Evolutionary conservation across 768 basidiomycete species (phyloP).

Genomic region (Sistotremastrum suecicum): DNA sequence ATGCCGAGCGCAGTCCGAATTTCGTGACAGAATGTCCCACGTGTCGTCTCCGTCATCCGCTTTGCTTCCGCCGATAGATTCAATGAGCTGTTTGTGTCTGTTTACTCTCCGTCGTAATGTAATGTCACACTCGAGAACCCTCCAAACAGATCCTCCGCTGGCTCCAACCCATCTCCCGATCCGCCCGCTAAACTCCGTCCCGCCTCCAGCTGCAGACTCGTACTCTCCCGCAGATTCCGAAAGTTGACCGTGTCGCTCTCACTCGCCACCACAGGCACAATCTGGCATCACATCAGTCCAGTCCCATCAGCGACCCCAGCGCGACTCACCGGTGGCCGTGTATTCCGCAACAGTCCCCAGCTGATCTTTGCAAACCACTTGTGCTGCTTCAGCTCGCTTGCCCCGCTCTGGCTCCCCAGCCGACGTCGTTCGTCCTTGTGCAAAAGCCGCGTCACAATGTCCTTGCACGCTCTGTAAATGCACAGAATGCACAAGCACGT

Average conservation of each 20-base stretch:
- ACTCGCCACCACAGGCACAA: slow-evolving; percentile 64
- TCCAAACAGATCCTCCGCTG: slow-evolving; percentile 52
- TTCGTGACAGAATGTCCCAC: no score
- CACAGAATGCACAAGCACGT: slow-evolving; percentile 5
- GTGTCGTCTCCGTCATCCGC: no score
- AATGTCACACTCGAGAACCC: slow-evolving; percentile 80
- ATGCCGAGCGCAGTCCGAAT: no score
- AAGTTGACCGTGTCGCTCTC: slow-evolving; percentile 81
- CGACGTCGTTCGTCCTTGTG: slow-evolving; percentile 86
- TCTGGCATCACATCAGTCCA: slow-evolving; percentile 31
- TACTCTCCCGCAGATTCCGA: slow-evolving; percentile 80
- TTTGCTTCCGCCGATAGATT: no score
- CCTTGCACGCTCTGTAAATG: slow-evolving; percentile 62
- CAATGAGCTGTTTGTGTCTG: no score
- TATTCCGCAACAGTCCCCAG: slow-evolving; percentile 91
- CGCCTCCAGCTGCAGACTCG: slow-evolving; percentile 74
- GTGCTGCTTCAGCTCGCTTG: slow-evolving; percentile 97
- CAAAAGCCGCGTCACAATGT: slow-evolving; percentile 71
- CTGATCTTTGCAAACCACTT: slow-evolving; percentile 96
- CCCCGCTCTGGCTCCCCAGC: slow-evolving; percentile 84
- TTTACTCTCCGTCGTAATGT: slow-evolving; percentile 58
- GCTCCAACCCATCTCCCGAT: slow-evolving; percentile 31
- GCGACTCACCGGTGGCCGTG: slow-evolving; percentile 72
- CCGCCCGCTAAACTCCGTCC: slow-evolving; percentile 13
- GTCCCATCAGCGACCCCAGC: neutral